Evolutionary conservation across 768 basidiomycete genomes (phyloP).

Genomic region (Termitomyces sp.): DNA sequence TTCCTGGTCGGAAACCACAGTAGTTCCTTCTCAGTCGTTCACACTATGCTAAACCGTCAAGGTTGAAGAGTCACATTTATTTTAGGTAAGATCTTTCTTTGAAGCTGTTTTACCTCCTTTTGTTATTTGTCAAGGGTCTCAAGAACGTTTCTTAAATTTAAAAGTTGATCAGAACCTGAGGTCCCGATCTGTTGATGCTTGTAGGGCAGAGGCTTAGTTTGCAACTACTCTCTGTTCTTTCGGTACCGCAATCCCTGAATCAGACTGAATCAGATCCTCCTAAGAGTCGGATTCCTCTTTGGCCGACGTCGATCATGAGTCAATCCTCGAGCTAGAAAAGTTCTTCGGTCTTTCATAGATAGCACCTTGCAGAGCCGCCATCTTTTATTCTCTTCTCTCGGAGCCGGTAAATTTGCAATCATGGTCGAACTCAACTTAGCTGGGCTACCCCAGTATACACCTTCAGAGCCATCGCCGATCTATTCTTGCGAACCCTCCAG

Average conservation of each 20-base stretch:
- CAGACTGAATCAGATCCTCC: not conserved
- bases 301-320: not conserved
- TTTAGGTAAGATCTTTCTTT: too few species aligned
- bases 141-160: too few species aligned
- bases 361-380: not conserved
- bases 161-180: too few species aligned
- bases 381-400: not conserved
- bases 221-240: not conserved
- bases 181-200: too few species aligned
- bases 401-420: not conserved
- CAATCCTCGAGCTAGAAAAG: not conserved
- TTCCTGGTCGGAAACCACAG: too few species aligned
- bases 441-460: conserved; percentile 48
- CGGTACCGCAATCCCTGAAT: not conserved
- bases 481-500: conserved; percentile 54
- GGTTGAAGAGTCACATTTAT: too few species aligned
- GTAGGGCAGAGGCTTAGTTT: too few species aligned
- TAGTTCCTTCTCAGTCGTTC: too few species aligned
- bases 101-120: too few species aligned
- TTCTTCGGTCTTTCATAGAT: not conserved
- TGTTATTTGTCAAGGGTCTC: too few species aligned
- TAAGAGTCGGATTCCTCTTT: not conserved
- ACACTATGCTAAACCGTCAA: too few species aligned
- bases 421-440: conserved; percentile 4
- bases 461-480: conserved; percentile 47